Percentiles rank a stretch among this genome's conserved stretches.
These are phyloP conservation scores for Tricladium varicosporioides DNA, from an alignment of 2,329 filamentous ascomycete genomes.

Conservation along the genomic window DNA sequence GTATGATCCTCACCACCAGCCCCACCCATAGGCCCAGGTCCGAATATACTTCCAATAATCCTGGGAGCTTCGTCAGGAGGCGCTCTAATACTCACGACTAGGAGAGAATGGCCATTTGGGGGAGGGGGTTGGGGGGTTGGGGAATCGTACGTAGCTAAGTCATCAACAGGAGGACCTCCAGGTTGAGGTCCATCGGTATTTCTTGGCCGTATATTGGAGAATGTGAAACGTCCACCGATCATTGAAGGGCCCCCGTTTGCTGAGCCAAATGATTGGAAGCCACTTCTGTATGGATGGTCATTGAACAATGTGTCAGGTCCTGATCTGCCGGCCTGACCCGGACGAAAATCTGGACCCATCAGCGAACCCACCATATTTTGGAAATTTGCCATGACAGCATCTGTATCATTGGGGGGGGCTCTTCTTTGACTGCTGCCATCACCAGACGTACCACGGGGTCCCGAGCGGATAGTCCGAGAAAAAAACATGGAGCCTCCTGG, in stretches of 20 bases:
- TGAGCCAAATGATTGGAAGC: slow-evolving; percentile 20
- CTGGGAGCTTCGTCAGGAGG: slow-evolving; percentile 30
- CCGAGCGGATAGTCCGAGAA: slow-evolving; percentile 27
- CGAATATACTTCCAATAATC: slow-evolving; percentile 29
- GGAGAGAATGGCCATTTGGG: slow-evolving; percentile 18
- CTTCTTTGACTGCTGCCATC: background rate
- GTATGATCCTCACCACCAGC: background rate
- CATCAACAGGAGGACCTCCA: slow-evolving; percentile 43
- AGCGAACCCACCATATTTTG: slow-evolving; percentile 46
- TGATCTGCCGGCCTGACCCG: slow-evolving; percentile 31
- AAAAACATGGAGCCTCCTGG: slow-evolving; percentile 30
- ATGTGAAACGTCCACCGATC: slow-evolving; percentile 29
- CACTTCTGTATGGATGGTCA: slow-evolving; percentile 9
- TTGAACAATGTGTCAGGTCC: slow-evolving; percentile 29
- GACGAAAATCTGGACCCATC: slow-evolving; percentile 34
- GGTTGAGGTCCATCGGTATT: slow-evolving; percentile 50
- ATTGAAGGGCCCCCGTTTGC: slow-evolving; percentile 18
- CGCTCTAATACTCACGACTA: slow-evolving; percentile 23
- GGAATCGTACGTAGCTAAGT: slow-evolving; percentile 45
- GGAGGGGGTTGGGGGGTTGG: slow-evolving; percentile 17
- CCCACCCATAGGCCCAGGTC: slow-evolving; percentile 21
- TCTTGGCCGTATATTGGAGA: slow-evolving; percentile 44
- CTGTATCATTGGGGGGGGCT: slow-evolving; percentile 19
- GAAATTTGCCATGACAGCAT: slow-evolving; percentile 36
- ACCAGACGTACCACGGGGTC: slow-evolving; percentile 1